phyloP scores from a whole-genome alignment of 192 early-diverging fungal species.

The Hyaloraphidium curvatum region DNA sequence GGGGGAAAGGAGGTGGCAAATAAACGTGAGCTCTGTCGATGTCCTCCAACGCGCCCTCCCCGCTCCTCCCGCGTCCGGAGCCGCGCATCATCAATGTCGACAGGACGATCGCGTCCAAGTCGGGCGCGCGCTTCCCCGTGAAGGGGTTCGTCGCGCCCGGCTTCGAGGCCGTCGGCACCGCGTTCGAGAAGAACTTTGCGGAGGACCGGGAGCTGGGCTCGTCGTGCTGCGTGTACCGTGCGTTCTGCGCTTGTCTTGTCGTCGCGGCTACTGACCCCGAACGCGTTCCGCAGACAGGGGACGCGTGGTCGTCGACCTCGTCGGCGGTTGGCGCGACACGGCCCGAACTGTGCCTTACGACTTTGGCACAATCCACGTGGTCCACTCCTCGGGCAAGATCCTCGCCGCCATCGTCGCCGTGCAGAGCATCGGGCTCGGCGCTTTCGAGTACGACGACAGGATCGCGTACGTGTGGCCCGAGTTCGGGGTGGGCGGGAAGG shows the following conservation, averaged over 20 bases:
- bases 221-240: slow-evolving; percentile 20
- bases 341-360: background rate
- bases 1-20: too few relatives aligned
- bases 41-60: too few relatives aligned
- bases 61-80: too few relatives aligned
- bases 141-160: slow-evolving; percentile 13
- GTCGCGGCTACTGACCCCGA: background rate
- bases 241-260: background rate
- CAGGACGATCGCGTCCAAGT: too few relatives aligned
- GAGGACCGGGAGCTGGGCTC: slow-evolving; percentile 25
- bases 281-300: slow-evolving; percentile 10
- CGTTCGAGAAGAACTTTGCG: slow-evolving; percentile 20
- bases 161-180: slow-evolving; percentile 16
- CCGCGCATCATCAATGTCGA: background rate
- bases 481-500: slow-evolving; percentile 47
- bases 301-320: slow-evolving; percentile 31
- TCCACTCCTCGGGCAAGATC: too few relatives aligned
- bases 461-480: slow-evolving; percentile 51
- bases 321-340: slow-evolving; percentile 28
- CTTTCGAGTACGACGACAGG: slow-evolving; percentile 26
- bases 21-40: too few relatives aligned
- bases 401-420: too few relatives aligned
- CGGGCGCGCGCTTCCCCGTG: background rate
- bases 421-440: too few relatives aligned
- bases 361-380: background rate